Base-by-base conservation (phyloP, 2,329 filamentous ascomycete genomes). In the Diaporthe humulicola region DNA sequence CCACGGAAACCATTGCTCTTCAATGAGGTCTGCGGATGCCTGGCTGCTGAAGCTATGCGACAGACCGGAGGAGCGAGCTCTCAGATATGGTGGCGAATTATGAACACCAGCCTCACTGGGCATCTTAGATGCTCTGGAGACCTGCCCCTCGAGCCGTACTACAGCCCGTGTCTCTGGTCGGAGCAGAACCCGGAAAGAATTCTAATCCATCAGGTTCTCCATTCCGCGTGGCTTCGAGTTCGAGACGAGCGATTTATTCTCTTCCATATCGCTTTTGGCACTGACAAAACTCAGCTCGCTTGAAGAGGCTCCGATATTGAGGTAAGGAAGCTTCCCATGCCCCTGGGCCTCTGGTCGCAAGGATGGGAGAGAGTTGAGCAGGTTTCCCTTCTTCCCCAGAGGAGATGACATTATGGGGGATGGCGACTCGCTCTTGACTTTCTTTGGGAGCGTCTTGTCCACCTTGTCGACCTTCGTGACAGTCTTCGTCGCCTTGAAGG, bases 401-500 rank as follows among this genome's bases (percentile, higher is more conserved):
- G 79, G 79, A 14, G 79, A 79, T 30, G 77, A 78, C 64, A 78
- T 54, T 56, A 76, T 77, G n/a, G 79, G 80, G 19, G 78, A 76
- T 17, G 78, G 76, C 17, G 75, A 19, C 50, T 79, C 78, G 28
- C 77, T 72, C 61, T 80, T 79, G 69, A 76, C 73, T 33, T 76
- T 57, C 48, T 77, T 78, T 70, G 78, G 74, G 36, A 74, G 78
- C n/a, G 77, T 81, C 40, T 76, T 75, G 40, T 61, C 73, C 50
- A 52, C 52, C 58, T 77, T 78, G 50, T 42, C 76, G 42, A 71
- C 75, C 72, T 79, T 78, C 67, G 77, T 79, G 71, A 77, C 78
- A 56, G 74, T 84, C 77, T 88, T 87, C 75, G 84, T 85, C 5
- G 85, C 78, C 77, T 86, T 88, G 81, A 88, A 88, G 1, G 82